Base-by-base conservation (phyloP, 2,329 filamentous ascomycete species). In the Podosphaera xanthii region DNA sequence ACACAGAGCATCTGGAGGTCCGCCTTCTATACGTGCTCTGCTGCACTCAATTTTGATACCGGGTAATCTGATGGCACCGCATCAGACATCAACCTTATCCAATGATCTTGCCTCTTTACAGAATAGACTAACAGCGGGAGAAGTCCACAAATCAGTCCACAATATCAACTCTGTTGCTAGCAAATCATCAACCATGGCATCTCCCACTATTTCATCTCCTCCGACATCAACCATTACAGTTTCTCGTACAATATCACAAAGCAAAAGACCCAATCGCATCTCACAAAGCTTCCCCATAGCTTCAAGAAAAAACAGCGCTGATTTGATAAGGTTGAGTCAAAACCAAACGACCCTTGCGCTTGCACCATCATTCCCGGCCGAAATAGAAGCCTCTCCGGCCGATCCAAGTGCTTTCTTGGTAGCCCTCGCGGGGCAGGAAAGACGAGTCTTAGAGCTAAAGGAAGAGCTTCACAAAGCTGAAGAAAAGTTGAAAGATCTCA, bases 401-500 rank as follows among this genome's bases (percentile, higher is more conserved):
- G 68, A 70, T 59, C 61, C 67, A 4, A 65, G 57, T 33, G 65
- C 63, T 0, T 86, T 96, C 66, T 82, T 98, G 64, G 90, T 88
- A 62, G 86, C 90, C 60, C 85, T 98, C 66, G 92, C 92, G 52
- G 83, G 87, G 12, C 90, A 97, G 72, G 92, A 98, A 73, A 79
- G 92, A 60, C 83, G 82, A 64, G 91, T 98, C 1, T 73, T 98
- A 60, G 92, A 97, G 71, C 75, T 98, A 58, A 85, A 83, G 61
- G 92, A 98, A 70, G 91, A 97, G 70, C 75, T 98, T n/a, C 74
- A 76, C 33, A 83, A 83, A 61, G 91, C 92, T 4, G 91, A 98
- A 69, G 72, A 75, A 10, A 86, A 94, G 54, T 75, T 98, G 48
- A 74, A 75, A 54, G 78, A 75, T 49, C 75, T 98, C 62, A 97